Base-by-base conservation (phyloP, 2,329 filamentous ascomycete species). In the Aspergillus carbonarius region DNA sequence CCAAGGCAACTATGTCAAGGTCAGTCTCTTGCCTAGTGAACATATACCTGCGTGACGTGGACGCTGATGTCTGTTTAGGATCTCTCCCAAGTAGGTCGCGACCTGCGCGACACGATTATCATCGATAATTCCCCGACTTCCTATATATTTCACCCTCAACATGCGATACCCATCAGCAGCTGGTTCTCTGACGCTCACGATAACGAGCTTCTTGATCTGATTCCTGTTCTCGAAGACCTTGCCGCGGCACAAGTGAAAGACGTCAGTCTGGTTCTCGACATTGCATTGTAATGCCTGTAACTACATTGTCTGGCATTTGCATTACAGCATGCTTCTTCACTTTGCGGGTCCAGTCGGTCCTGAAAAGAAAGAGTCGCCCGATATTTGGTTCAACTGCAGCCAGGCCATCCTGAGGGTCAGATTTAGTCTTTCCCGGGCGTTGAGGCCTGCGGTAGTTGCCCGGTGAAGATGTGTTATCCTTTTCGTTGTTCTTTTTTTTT, bases 141-240 rank as follows among this genome's bases (percentile, higher is more conserved):
- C 12, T 99, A 99, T 81, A 98, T 99, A 70, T 99, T 99, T 84
- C 95, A 99, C 74, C 95, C 95, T 23, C 93, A 99, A 80, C 95
- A 99, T 76, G 95, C 95, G 61, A 93, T 99, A 51, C 95, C 95
- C 25, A 99, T 99, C 80, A 97, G 93, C 85, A 98, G 93, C 83
- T 99, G 95, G 95, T 99, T 99, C 81, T 97, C 93, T 66, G 95
- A 99, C 79, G 95, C 95, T 62, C 95, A 99, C 78, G 95, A 99
- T 81, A 99, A 99, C 78, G 95, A 99, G 83, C 84, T 99, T 62
- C 83, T 99, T 71, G 95, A 99, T 75, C 82, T 99, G 69, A 98
- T 99, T 75, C 95, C 95, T 54, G 95, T 99, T 69, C 91, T 99
- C 66, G 95, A 99, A 83, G 95, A 99, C 78, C 83, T 99, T 72